Percentiles rank a stretch among this genome's conserved stretches.
phyloP scores from a whole-genome alignment of 148 eudicot species.

The Tetragonia tetragonoides region DNA sequence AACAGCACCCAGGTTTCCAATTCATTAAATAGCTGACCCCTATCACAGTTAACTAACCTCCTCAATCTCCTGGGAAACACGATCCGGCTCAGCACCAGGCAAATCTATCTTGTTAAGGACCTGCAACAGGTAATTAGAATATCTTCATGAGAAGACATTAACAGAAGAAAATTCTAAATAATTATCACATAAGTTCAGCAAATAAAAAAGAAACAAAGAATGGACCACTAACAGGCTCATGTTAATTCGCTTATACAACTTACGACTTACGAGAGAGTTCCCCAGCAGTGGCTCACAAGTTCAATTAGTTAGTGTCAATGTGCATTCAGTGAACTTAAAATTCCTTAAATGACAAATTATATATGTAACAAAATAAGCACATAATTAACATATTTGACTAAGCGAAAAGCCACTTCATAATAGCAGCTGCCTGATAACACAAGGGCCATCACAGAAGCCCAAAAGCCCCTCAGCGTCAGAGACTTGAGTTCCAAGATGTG shows the following conservation, averaged over 20 bases:
- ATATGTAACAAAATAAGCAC: too few species aligned
- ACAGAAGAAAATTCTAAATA: not conserved
- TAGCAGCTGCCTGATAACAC: too few species aligned
- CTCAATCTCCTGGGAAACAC: slow-evolving; percentile 85
- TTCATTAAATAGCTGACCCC: not conserved
- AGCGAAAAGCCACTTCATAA: too few species aligned
- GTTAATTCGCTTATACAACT: too few species aligned
- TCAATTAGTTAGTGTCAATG: not conserved
- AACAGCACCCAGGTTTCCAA: not conserved
- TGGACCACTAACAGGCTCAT: not conserved
- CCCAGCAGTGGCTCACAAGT: not conserved
- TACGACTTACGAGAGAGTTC: too few species aligned
- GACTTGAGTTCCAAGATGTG: too few species aligned
- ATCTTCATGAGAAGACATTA: not conserved
- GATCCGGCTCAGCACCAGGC: slow-evolving; percentile 95
- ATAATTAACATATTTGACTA: too few species aligned
- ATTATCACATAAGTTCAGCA: not conserved
- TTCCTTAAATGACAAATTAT: too few species aligned
- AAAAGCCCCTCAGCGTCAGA: too few species aligned
- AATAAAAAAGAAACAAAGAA: not conserved
- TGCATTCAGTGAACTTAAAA: not conserved
- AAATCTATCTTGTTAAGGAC: slow-evolving; percentile 96
- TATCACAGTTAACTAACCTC: slow-evolving; percentile 62
- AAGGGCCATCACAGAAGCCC: too few species aligned
- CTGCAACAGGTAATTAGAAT: slow-evolving; percentile 38